phyloP scores from a whole-genome alignment of 2,329 filamentous ascomycete species.

The Fusarium decemcellulare region DNA sequence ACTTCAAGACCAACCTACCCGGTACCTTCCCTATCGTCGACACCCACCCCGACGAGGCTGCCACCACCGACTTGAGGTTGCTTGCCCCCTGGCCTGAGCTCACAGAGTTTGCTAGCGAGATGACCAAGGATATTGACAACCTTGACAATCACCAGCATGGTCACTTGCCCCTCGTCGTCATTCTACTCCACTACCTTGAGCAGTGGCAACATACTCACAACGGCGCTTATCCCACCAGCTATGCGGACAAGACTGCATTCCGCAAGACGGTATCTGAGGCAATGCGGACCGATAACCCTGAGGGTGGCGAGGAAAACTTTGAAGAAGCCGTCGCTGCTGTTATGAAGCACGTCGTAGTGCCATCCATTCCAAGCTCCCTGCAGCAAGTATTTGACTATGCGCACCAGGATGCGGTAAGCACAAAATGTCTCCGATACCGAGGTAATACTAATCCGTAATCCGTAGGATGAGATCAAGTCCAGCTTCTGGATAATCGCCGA shows the following conservation, averaged over 20 bases:
- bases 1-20: slow-evolving; percentile 85
- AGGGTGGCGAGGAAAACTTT: slow-evolving; percentile 96
- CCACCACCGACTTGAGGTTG: slow-evolving; percentile 87
- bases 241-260: slow-evolving; percentile 90
- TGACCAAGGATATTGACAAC: slow-evolving; percentile 77
- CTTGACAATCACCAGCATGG: slow-evolving; percentile 88
- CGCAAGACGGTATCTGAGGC: slow-evolving; percentile 76
- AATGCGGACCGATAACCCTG: slow-evolving; percentile 79
- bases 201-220: slow-evolving; percentile 82
- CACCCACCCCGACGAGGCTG: slow-evolving; percentile 91
- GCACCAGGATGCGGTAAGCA: slow-evolving; percentile 63
- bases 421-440: not conserved
- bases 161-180: slow-evolving; percentile 88
- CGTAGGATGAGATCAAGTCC: slow-evolving; percentile 62
- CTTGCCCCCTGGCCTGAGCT: slow-evolving; percentile 90
- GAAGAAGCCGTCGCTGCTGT: slow-evolving; percentile 92
- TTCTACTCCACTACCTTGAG: slow-evolving; percentile 86
- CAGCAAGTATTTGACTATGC: slow-evolving; percentile 84
- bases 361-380: slow-evolving; percentile 77
- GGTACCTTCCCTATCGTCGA: slow-evolving; percentile 93
- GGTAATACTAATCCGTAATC: slow-evolving; percentile 13
- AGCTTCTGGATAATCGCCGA: slow-evolving; percentile 92
- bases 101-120: slow-evolving; percentile 72
- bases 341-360: slow-evolving; percentile 84
- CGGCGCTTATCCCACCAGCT: slow-evolving; percentile 78